Evolutionary conservation across 176 grass and related monocot genomes (phyloP).

Genomic region (Eleusine indica): DNA sequence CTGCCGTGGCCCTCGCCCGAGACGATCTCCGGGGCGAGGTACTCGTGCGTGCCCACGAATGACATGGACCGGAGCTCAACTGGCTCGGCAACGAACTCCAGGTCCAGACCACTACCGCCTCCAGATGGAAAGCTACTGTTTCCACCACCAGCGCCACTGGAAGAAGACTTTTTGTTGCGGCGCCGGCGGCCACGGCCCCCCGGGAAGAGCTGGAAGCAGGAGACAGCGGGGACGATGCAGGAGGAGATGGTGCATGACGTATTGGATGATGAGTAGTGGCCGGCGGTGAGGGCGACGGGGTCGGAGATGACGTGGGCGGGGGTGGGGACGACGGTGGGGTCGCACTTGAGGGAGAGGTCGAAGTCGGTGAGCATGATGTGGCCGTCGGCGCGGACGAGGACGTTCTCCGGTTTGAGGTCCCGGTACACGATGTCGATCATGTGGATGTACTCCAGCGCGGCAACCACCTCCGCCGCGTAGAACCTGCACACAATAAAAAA

Average conservation of each 20-base stretch:
- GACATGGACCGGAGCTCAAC: constrained; percentile 90
- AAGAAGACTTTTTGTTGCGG: constrained; percentile 33
- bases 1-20: constrained; percentile 93
- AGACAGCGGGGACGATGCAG: constrained; percentile 77
- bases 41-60: constrained; percentile 98
- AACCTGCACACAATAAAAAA: constrained; percentile 48
- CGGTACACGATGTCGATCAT: constrained; percentile 98
- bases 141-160: not conserved
- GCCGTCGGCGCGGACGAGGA: constrained; percentile 85
- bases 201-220: constrained; percentile 80
- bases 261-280: not conserved
- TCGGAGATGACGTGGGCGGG: constrained; percentile 89
- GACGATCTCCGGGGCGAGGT: constrained; percentile 94
- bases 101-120: not conserved
- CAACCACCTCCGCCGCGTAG: constrained; percentile 94
- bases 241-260: constrained; percentile 77
- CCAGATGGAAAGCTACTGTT: not conserved
- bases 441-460: constrained; percentile 93
- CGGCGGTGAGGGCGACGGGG: constrained; percentile 43
- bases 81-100: constrained; percentile 89
- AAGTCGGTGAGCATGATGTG: constrained; percentile 99
- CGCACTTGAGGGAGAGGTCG: constrained; percentile 95
- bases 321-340: constrained; percentile 61
- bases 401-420: constrained; percentile 98
- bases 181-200: constrained; percentile 30